Evolutionary conservation across 1,284 basidiomycete genomes (phyloP).

Genomic region (Melampsora americana): DNA sequence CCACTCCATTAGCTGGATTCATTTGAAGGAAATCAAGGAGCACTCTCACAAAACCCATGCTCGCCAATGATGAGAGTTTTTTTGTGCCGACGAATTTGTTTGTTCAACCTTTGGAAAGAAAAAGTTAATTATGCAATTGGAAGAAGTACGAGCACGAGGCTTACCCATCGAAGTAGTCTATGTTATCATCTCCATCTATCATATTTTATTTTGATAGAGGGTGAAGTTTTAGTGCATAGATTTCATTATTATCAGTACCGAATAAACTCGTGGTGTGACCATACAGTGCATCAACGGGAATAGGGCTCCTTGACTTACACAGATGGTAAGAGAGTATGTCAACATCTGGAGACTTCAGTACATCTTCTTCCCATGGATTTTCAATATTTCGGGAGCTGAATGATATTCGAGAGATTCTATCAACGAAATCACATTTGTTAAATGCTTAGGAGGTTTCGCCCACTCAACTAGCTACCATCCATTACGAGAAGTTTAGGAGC

Average conservation of each 20-base stretch:
- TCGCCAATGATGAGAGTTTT: slow-evolving; percentile 38
- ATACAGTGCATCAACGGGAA: too few relatives aligned
- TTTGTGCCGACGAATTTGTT: slow-evolving; percentile 7
- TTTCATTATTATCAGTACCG: too few relatives aligned
- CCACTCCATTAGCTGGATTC: neutral
- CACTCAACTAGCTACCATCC: slow-evolving; percentile 42
- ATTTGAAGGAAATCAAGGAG: neutral
- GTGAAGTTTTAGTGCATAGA: neutral
- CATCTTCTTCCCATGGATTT: slow-evolving; percentile 27
- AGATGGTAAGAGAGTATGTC: slow-evolving; percentile 38
- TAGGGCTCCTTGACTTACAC: slow-evolving; percentile 1
- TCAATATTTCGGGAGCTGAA: slow-evolving; percentile 23
- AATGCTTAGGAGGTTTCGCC: neutral
- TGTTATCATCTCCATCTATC: slow-evolving; percentile 39
- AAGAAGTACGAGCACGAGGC: neutral
- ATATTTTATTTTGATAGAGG: neutral
- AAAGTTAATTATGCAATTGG: neutral
- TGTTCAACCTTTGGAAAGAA: neutral
- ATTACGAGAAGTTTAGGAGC: slow-evolving; percentile 42
- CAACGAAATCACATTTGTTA: neutral
- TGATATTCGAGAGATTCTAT: neutral
- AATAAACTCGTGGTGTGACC: too few relatives aligned
- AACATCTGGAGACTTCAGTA: slow-evolving; percentile 26
- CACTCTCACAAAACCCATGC: slow-evolving; percentile 40
- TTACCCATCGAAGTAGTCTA: slow-evolving; percentile 7